Conservation (phyloP, 106 monocot genomes). For the Dactylorhiza incarnata region DNA sequence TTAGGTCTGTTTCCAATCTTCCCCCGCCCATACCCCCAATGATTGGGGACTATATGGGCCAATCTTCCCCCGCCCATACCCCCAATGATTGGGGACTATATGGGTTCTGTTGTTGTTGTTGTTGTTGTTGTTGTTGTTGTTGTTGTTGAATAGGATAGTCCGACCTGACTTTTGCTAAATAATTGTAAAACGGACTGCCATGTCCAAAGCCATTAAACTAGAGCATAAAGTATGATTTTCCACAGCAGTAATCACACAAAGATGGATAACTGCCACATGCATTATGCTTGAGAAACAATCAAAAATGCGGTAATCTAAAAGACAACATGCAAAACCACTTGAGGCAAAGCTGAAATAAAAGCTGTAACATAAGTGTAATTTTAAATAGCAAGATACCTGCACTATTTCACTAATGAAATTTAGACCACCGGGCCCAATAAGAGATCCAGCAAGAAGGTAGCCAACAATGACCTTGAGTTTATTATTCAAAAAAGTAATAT, state of each 20-base stretch:
- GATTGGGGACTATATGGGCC: too few relatives aligned
- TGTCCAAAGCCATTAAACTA: not conserved
- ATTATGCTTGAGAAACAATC: not conserved
- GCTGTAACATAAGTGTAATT: not conserved
- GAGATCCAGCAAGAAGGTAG: slow-evolving; percentile 95
- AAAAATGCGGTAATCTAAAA: not conserved
- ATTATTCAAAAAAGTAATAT: slow-evolving; percentile 6
- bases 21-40: too few relatives aligned
- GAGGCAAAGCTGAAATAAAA: not conserved
- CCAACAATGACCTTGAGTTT: slow-evolving; percentile 85
- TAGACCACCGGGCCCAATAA: slow-evolving; percentile 92
- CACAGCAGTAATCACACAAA: not conserved
- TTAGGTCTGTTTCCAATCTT: too few relatives aligned
- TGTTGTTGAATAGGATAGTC: too few relatives aligned
- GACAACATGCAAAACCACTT: not conserved
- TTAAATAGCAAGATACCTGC: slow-evolving; percentile 44
- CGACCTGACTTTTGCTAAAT: not conserved
- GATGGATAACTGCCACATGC: not conserved
- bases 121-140: too few relatives aligned
- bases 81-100: too few relatives aligned
- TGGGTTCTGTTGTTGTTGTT: too few relatives aligned
- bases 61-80: too few relatives aligned
- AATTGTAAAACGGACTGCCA: not conserved
- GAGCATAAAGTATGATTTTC: not conserved
- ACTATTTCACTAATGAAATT: slow-evolving; percentile 92